Base-by-base conservation (phyloP, 179 eudicot genomes). In the Nepenthes alata region DNA sequence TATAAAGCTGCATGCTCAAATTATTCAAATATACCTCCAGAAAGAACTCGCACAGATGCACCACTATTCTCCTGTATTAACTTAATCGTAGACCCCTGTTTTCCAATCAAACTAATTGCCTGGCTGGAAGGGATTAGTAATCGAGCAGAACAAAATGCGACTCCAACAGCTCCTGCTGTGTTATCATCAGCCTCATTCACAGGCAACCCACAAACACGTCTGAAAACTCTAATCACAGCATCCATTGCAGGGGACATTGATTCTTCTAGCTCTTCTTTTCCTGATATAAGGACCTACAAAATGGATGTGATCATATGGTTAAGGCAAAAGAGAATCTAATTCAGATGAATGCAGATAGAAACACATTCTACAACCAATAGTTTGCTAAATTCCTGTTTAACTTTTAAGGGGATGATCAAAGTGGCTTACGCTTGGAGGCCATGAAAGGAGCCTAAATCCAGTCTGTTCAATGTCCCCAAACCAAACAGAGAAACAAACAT, bases 161-260 rank as follows among this genome's bases (percentile, higher is more conserved):
- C 72, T 51, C 76, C 75, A 61, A 80, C 78, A 74, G 77, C 73
- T 36, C 76, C 78, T 55, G 66, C n/a, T 39, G 69, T 53, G 49
- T 76, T 72, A 41, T 53, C 75, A 70, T 73, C 87, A 70, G 70
- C 79, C 57, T 81, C 91, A 53, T 37, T 59, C 57, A 74, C 83
- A 65, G 84, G 72, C 49, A 83, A 68, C 61, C 95, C 97, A 74
- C 67, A 70, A 48, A 87, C 79, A 52, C 91, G 91, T 66, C 81
- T 89, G 71, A 83, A 87, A 34, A 89, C 76, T 78, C 85, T 85
- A 62, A 89, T 66, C 61, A 76, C 80, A 51, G 97, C 97, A 77
- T 87, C 97, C 89, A 89, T 89, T 56, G 97, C 97, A 11, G 97
- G 97, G 59, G 97, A 80, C 36, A 87, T 58, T 53, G 79, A 53